Evolutionary conservation across 2,329 filamentous ascomycete genomes (phyloP).

Genomic region (Sporothrix brasiliensis): DNA sequence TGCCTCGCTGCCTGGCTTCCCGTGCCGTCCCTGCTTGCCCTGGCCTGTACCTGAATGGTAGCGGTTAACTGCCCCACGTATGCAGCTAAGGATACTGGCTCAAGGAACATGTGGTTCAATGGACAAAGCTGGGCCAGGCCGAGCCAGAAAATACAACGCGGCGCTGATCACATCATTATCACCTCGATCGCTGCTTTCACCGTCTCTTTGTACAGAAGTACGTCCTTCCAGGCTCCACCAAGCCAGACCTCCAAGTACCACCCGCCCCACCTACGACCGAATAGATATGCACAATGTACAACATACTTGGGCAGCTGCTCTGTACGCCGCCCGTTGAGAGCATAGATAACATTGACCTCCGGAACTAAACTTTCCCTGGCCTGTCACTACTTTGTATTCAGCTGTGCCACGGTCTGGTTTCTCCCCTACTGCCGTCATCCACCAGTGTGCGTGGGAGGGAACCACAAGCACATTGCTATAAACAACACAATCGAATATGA

Average conservation of each 20-base stretch:
- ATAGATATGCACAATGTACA: not conserved
- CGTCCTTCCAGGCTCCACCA: constrained; percentile 14
- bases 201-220: constrained; percentile 7
- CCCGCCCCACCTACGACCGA: not conserved
- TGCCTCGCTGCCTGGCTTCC: not conserved
- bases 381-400: not conserved
- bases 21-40: not conserved
- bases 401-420: not conserved
- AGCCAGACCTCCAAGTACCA: constrained; percentile 18
- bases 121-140: not conserved
- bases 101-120: not conserved
- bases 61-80: not conserved
- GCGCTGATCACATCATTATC: constrained; percentile 24
- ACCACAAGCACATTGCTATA: not conserved
- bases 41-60: constrained; percentile 12
- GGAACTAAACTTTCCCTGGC: too few relatives aligned
- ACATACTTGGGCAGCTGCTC: not conserved
- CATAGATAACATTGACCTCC: not conserved
- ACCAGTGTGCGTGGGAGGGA: not conserved
- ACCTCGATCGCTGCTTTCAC: constrained; percentile 15
- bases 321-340: too few relatives aligned
- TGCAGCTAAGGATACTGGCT: constrained; percentile 6
- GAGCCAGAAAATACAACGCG: not conserved
- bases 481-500: not conserved
- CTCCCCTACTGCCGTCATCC: not conserved